phyloP scores from a whole-genome alignment of 768 basidiomycete genomes.

The Serendipita vermifera region DNA sequence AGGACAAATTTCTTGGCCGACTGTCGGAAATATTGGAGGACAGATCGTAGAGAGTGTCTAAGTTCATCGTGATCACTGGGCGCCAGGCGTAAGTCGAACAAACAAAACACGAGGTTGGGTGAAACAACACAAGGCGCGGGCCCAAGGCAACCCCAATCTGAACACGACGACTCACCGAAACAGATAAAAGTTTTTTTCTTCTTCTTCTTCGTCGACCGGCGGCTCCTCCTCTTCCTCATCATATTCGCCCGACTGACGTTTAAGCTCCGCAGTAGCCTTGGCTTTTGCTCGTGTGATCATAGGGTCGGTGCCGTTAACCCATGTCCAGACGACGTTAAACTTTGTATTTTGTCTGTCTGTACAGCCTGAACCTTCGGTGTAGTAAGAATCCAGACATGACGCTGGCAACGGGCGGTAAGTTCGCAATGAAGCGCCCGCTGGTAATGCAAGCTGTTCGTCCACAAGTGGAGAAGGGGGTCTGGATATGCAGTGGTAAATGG shows the following conservation, averaged over 20 bases:
- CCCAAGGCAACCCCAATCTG: too few relatives aligned
- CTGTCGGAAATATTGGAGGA: constrained; percentile 11
- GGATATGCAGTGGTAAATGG: neutral
- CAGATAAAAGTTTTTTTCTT: too few relatives aligned
- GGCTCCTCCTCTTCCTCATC: neutral
- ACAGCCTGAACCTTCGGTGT: neutral
- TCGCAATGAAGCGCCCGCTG: neutral
- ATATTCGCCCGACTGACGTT: neutral
- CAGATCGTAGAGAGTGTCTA: constrained; percentile 11
- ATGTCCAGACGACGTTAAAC: constrained; percentile 4
- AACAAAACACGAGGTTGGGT: too few relatives aligned
- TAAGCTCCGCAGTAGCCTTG: neutral
- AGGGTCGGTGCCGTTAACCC: constrained; percentile 1
- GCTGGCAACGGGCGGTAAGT: constrained; percentile 2
- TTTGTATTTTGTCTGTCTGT: neutral
- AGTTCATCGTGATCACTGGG: constrained; percentile 12
- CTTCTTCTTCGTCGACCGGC: neutral
- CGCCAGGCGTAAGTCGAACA: too few relatives aligned
- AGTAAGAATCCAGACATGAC: neutral
- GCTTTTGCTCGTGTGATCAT: neutral
- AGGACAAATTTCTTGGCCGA: constrained; percentile 1
- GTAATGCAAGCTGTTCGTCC: neutral
- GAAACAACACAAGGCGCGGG: too few relatives aligned
- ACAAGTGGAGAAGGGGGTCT: neutral
- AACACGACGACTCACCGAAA: too few relatives aligned